Conservation (phyloP, 805 yeast species). For the Kodamaea kaohsiungensis region DNA sequence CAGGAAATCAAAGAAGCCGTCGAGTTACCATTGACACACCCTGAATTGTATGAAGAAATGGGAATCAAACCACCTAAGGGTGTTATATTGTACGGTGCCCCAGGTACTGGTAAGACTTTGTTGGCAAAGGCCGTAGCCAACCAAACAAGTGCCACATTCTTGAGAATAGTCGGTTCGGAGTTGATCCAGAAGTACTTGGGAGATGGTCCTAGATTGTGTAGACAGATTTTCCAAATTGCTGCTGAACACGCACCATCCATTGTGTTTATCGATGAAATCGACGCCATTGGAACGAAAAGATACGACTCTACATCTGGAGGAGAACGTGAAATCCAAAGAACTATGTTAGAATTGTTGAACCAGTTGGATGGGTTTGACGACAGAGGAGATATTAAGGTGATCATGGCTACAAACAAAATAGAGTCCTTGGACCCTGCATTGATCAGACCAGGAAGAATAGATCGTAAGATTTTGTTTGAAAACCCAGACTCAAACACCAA, state of each 20-base stretch:
- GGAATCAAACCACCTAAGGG: constrained; percentile 99
- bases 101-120: constrained; percentile 96
- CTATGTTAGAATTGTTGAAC: constrained; percentile 93
- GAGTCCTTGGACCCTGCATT: constrained; percentile 94
- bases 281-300: constrained; percentile 98
- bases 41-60: constrained; percentile 97
- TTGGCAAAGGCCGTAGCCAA: constrained; percentile 98
- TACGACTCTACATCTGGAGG: constrained; percentile 97
- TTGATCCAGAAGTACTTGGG: constrained; percentile 95
- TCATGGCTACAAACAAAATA: constrained; percentile 96
- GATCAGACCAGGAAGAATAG: constrained; percentile 96
- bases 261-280: constrained; percentile 97
- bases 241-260: constrained; percentile 98
- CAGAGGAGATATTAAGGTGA: constrained; percentile 94
- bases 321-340: constrained; percentile 95
- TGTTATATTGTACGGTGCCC: constrained; percentile 95
- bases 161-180: constrained; percentile 96
- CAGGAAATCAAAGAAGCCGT: constrained; percentile 98
- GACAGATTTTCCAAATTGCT: constrained; percentile 95
- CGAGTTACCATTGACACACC: constrained; percentile 93
- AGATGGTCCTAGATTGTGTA: constrained; percentile 92
- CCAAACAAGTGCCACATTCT: constrained; percentile 93
- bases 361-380: constrained; percentile 98
- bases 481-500: constrained; percentile 92
- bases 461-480: constrained; percentile 92